Conservation (phyloP, 257 asterid species). For the Paulownia fortunei region DNA sequence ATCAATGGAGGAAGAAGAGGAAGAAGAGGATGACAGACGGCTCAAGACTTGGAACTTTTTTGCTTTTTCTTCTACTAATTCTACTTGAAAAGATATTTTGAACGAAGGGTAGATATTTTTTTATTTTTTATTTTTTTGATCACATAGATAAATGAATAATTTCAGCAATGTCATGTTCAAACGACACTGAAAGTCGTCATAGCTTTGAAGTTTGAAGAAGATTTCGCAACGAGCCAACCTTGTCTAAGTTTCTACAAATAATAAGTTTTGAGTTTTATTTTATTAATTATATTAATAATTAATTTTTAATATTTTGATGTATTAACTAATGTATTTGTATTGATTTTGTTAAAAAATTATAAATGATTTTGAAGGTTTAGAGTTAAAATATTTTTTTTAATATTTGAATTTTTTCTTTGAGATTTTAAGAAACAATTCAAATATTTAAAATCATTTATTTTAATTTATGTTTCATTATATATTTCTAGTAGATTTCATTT, state of each 20-base stretch:
- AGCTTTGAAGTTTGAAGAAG: neutral
- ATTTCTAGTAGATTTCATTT: too few species aligned
- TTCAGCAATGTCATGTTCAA: neutral
- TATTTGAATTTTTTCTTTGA: too few species aligned
- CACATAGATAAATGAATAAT: neutral
- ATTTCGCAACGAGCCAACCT: neutral
- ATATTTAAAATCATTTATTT: too few species aligned
- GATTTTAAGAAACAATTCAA: too few species aligned
- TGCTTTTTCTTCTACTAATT: neutral
- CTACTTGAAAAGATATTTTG: conserved; percentile 21
- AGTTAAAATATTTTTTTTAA: too few species aligned
- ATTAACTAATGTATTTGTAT: too few species aligned
- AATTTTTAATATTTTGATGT: too few species aligned
- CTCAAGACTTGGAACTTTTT: neutral
- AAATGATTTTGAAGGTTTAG: too few species aligned
- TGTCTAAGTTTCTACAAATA: neutral
- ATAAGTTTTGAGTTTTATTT: too few species aligned
- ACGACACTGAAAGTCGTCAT: neutral
- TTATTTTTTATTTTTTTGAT: neutral
- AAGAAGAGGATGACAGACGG: neutral
- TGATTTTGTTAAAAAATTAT: too few species aligned
- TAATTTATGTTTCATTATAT: too few species aligned
- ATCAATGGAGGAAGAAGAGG: neutral
- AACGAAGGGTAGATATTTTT: conserved; percentile 12
- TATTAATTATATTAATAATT: too few species aligned